phyloP scores from a whole-genome alignment of 257 asterid species.

The Lycium ferocissimum region DNA sequence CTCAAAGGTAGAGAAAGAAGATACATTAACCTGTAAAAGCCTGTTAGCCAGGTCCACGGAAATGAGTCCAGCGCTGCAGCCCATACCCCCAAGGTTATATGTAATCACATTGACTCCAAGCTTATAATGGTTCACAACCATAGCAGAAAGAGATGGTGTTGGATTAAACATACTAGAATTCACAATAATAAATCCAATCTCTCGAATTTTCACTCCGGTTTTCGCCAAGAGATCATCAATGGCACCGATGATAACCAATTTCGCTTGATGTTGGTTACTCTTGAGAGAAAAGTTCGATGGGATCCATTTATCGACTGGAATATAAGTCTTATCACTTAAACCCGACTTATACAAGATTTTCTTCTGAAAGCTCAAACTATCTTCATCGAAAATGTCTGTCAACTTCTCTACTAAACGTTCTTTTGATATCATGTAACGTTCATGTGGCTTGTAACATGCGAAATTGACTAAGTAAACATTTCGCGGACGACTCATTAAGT shows the following conservation, averaged over 20 bases:
- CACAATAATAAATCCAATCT: conserved; percentile 49
- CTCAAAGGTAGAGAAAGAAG: neutral
- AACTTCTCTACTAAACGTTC: conserved; percentile 38
- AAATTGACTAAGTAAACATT: conserved; percentile 53
- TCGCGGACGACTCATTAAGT: conserved; percentile 46
- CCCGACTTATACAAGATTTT: conserved; percentile 52
- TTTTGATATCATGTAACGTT: conserved; percentile 35
- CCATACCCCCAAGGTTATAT: conserved; percentile 56
- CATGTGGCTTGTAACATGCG: conserved; percentile 54
- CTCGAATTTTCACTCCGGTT: conserved; percentile 33
- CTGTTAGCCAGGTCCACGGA: conserved; percentile 49
- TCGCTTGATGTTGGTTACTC: neutral
- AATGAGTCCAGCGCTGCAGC: conserved; percentile 56
- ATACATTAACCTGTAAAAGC: conserved; percentile 36
- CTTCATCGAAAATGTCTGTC: conserved; percentile 31
- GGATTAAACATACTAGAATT: conserved; percentile 48
- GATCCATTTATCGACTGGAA: conserved; percentile 18
- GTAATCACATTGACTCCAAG: conserved; percentile 45
- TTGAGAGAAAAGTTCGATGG: conserved; percentile 22
- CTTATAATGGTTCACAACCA: conserved; percentile 44
- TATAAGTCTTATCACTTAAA: conserved; percentile 47
- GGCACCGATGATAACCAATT: conserved; percentile 23
- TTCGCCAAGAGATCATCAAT: conserved; percentile 24
- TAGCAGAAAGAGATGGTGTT: conserved; percentile 47
- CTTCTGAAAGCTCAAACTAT: conserved; percentile 41